These are phyloP conservation scores for Kodamaea arcana DNA, from an alignment of 1,139 yeast species.

Conservation along the genomic window DNA sequence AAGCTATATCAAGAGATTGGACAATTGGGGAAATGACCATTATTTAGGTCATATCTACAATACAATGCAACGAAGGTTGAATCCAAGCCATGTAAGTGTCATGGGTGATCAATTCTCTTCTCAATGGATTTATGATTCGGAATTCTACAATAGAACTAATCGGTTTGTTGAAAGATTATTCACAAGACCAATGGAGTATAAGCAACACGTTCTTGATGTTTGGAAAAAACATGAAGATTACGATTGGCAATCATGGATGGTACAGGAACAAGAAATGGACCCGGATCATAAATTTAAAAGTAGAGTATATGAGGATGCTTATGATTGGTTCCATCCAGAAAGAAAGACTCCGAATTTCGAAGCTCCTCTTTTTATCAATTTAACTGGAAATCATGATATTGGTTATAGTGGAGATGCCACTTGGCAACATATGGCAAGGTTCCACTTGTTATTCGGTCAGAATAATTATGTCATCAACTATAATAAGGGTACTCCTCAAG, in stretches of 20 bases:
- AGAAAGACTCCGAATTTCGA: conserved; percentile 29
- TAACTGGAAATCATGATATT: conserved; percentile 93
- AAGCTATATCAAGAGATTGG: conserved; percentile 70
- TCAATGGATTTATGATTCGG: conserved; percentile 90
- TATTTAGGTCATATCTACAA: conserved; percentile 79
- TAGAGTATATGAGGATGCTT: conserved; percentile 53
- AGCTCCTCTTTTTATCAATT: conserved; percentile 63
- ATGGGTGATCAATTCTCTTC: conserved; percentile 94
- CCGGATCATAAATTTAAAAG: conserved; percentile 44
- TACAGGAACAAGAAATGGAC: conserved; percentile 36
- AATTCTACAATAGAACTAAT: conserved; percentile 72
- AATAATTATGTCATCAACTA: conserved; percentile 79
- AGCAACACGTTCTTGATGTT: conserved; percentile 45
- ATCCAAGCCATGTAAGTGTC: conserved; percentile 80
- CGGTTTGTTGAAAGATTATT: conserved; percentile 67
- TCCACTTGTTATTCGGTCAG: conserved; percentile 67
- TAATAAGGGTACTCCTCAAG: conserved; percentile 56
- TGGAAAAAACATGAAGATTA: conserved; percentile 44
- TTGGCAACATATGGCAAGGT: conserved; percentile 83
- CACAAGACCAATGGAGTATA: conserved; percentile 49
- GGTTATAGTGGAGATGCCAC: conserved; percentile 97
- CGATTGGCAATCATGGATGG: conserved; percentile 51
- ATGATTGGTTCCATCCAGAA: conserved; percentile 58
- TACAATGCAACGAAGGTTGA: conserved; percentile 55
- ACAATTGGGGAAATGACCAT: conserved; percentile 82